phyloP scores from a whole-genome alignment of 805 yeast genomes.

The Isabelozyma gotoi region DNA sequence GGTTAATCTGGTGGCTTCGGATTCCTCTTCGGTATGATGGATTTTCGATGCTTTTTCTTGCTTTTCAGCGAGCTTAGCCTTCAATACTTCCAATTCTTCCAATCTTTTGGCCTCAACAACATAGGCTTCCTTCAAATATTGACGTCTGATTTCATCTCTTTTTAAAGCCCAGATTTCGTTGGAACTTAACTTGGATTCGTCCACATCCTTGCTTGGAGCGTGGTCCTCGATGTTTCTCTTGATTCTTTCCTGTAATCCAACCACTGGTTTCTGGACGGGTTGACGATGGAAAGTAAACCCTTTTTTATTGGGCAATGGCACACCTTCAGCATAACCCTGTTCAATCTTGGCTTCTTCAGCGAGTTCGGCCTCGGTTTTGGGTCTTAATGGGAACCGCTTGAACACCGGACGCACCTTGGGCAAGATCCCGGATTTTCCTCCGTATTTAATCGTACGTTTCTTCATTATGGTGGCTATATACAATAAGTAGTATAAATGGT shows the following conservation, averaged over 20 bases:
- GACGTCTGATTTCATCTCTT: constrained; percentile 67
- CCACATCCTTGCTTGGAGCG: constrained; percentile 33
- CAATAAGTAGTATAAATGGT: neutral
- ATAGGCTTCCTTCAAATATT: constrained; percentile 65
- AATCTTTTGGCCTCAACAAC: constrained; percentile 52
- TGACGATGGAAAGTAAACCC: constrained; percentile 49
- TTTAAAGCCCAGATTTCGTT: constrained; percentile 48
- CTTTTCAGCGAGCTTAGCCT: constrained; percentile 27
- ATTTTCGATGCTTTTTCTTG: constrained; percentile 25
- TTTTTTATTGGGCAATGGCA: constrained; percentile 62
- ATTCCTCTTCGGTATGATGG: constrained; percentile 34
- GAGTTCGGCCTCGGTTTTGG: constrained; percentile 41
- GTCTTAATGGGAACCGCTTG: constrained; percentile 59
- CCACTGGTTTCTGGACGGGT: constrained; percentile 50
- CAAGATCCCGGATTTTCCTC: constrained; percentile 77
- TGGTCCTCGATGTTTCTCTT: constrained; percentile 49
- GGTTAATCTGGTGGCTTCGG: constrained; percentile 61
- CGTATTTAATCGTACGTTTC: constrained; percentile 49
- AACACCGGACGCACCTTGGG: constrained; percentile 78
- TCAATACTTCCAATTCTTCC: constrained; percentile 31
- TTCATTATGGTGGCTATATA: constrained; percentile 32
- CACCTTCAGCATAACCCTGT: constrained; percentile 70
- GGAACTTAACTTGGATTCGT: constrained; percentile 22
- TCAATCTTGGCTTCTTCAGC: constrained; percentile 47
- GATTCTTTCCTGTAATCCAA: constrained; percentile 63